phyloP scores from a whole-genome alignment of 495 filamentous ascomycete genomes.

The Halenospora varia region DNA sequence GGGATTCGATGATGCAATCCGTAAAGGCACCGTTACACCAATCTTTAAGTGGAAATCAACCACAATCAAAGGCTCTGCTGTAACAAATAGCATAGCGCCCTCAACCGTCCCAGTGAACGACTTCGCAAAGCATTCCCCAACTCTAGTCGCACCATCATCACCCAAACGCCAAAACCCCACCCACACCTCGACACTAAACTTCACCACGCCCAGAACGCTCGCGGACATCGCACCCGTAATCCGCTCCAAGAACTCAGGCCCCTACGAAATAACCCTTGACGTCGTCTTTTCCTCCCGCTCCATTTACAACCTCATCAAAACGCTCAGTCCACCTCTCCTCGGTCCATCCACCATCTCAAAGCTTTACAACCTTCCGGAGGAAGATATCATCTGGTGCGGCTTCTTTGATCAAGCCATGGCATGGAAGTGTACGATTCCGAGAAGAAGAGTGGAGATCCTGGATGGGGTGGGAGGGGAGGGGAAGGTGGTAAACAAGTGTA shows the following conservation, averaged over 20 bases:
- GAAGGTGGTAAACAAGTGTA: not conserved
- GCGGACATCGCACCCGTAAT: slow-evolving; percentile 38
- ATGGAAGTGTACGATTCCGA: slow-evolving; percentile 20
- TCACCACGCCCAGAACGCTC: not conserved
- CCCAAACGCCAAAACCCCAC: not conserved
- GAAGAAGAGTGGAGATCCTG: slow-evolving; percentile 18
- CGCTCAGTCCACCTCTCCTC: slow-evolving; percentile 26
- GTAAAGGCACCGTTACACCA: slow-evolving; percentile 2
- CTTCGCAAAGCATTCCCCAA: no score
- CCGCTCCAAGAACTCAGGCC: slow-evolving; percentile 47
- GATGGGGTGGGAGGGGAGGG: not conserved
- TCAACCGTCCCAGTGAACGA: no score
- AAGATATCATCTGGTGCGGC: slow-evolving; percentile 34
- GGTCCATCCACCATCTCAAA: slow-evolving; percentile 25
- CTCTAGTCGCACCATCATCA: not conserved
- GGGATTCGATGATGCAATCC: not conserved
- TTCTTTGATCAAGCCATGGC: slow-evolving; percentile 35
- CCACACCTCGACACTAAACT: slow-evolving; percentile 5
- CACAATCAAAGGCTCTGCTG: not conserved
- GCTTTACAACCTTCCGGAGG: slow-evolving; percentile 29
- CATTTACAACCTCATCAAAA: slow-evolving; percentile 31
- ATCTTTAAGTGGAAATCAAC: slow-evolving; percentile 4
- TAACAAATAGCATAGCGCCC: no score
- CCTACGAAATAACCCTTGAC: slow-evolving; percentile 48
- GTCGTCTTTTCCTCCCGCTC: slow-evolving; percentile 38